Conservation (phyloP, 208 protist species). For the Wallacemonas rigidus region DNA sequence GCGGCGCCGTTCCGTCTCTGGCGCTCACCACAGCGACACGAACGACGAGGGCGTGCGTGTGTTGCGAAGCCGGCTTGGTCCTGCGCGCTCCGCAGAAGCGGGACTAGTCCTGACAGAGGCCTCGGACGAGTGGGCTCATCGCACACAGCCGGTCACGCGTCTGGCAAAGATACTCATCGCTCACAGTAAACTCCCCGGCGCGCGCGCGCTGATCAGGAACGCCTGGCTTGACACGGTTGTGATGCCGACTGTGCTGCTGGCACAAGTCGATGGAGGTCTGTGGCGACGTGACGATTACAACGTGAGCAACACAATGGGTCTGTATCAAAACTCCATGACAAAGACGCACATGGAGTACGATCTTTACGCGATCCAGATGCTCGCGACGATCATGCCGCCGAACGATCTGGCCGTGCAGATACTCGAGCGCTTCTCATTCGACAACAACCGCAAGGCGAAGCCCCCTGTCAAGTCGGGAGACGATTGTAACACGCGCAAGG, state of each 20-base stretch:
- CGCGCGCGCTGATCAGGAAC: constrained; percentile 16
- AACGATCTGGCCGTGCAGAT: constrained; percentile 58
- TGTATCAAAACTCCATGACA: neutral
- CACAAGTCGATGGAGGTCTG: constrained; percentile 53
- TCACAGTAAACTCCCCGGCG: neutral
- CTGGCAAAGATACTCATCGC: constrained; percentile 5
- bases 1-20: neutral
- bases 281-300: constrained; percentile 60
- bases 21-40: too few relatives aligned
- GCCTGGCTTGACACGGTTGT: constrained; percentile 65
- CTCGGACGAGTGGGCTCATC: neutral
- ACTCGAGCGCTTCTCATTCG: constrained; percentile 71
- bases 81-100: too few relatives aligned
- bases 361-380: constrained; percentile 63
- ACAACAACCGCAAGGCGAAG: constrained; percentile 1
- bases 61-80: too few relatives aligned
- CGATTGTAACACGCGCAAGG: neutral
- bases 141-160: constrained; percentile 5
- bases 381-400: constrained; percentile 51
- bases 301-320: constrained; percentile 21
- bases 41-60: too few relatives aligned
- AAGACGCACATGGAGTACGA: constrained; percentile 40
- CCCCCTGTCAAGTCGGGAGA: neutral
- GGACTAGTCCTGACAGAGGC: neutral
- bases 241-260: constrained; percentile 74